These are phyloP conservation scores for Triticum turgidum DNA, from an alignment of 176 grass and related monocot species.

Conservation along the genomic window DNA sequence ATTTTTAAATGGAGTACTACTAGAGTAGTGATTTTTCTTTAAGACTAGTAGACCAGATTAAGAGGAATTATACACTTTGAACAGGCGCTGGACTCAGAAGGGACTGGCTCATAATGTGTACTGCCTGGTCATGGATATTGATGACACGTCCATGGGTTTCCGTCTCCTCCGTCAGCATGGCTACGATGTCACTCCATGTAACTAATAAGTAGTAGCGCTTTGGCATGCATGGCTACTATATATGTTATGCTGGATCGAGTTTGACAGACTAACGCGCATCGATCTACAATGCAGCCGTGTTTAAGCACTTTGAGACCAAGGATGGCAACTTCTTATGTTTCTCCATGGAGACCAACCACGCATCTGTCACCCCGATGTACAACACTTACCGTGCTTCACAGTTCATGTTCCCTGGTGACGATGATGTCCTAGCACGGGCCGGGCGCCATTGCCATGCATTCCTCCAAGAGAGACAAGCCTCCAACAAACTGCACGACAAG, in stretches of 20 bases:
- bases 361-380: constrained; percentile 37
- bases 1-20: too few relatives aligned
- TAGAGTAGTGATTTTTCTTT: too few relatives aligned
- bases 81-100: constrained; percentile 22
- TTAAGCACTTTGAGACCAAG: constrained; percentile 43
- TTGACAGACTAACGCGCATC: neutral
- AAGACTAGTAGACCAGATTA: too few relatives aligned
- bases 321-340: constrained; percentile 45
- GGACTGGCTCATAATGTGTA: constrained; percentile 23
- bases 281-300: constrained; percentile 16
- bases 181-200: constrained; percentile 48
- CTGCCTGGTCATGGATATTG: constrained; percentile 30
- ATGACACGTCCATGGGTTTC: constrained; percentile 62
- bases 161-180: constrained; percentile 53
- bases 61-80: neutral
- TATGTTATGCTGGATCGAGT: neutral
- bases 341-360: constrained; percentile 21
- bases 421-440: neutral
- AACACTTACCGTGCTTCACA: constrained; percentile 52
- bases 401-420: constrained; percentile 37
- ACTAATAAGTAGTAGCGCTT: too few relatives aligned
- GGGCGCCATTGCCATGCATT: constrained; percentile 21
- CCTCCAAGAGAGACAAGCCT: constrained; percentile 32
- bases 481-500: constrained; percentile 47
- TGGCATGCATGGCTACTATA: too few relatives aligned